A percentile compares a stretch with the other conserved stretches of the same genome.
Evolutionary conservation across 495 filamentous ascomycete genomes (phyloP).

Genomic region (Neurospora hispaniola): DNA sequence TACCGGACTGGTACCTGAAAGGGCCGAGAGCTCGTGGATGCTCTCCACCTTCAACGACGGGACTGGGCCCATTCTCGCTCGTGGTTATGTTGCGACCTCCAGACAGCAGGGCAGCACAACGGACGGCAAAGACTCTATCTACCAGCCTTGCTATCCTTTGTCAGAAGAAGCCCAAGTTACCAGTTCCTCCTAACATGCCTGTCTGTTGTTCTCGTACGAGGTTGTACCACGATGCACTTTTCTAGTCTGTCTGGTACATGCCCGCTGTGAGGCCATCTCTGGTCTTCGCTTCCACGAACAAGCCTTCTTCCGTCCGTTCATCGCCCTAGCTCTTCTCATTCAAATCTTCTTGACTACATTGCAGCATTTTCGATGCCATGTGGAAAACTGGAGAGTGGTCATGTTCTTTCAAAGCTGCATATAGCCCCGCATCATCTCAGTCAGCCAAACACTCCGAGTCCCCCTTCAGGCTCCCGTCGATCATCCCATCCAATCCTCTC

Average conservation of each 20-base stretch:
- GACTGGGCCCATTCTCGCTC: neutral
- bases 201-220: too few species aligned
- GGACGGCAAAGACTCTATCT: too few species aligned
- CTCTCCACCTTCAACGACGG: neutral
- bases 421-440: conserved; percentile 8
- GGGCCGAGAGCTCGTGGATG: neutral
- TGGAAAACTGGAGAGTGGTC: neutral
- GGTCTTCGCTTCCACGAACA: neutral
- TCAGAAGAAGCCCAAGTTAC: too few species aligned
- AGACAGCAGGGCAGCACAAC: too few species aligned
- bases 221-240: too few species aligned
- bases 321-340: neutral
- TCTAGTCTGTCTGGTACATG: too few species aligned
- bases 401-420: conserved; percentile 5
- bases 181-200: too few species aligned
- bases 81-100: too few species aligned
- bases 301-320: neutral
- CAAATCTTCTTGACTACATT: neutral
- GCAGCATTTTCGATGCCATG: neutral
- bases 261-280: too few species aligned
- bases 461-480: neutral
- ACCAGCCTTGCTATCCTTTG: too few species aligned
- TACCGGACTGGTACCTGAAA: neutral
- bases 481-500: neutral
- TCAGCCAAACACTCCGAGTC: neutral